A percentile compares a stretch with the other conserved stretches of the same genome.
These are phyloP conservation scores for Taphrina betulina DNA, from an alignment of 1,139 yeast genomes.

Conservation along the genomic window DNA sequence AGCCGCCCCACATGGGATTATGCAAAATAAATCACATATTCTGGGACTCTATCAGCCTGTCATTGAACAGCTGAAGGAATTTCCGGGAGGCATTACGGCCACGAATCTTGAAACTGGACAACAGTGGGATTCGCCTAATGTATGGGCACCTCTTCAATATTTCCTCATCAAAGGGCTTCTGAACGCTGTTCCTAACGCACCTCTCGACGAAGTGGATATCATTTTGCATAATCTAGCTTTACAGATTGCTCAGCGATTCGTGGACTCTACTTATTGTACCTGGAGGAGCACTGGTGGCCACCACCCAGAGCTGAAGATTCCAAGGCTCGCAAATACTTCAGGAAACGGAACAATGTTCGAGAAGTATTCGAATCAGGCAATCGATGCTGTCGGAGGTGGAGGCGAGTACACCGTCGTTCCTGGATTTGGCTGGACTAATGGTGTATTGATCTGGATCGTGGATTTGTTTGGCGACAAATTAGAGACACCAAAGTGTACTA, in stretches of 20 bases:
- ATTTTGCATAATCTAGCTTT: slow-evolving; percentile 3
- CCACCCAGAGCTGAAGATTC: slow-evolving; percentile 9
- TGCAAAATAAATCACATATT: not conserved
- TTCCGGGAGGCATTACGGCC: slow-evolving; percentile 32
- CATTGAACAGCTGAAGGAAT: slow-evolving; percentile 1
- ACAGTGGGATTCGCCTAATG: slow-evolving; percentile 35
- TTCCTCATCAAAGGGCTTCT: slow-evolving; percentile 30
- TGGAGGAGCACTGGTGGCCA: slow-evolving; percentile 33
- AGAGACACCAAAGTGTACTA: slow-evolving; percentile 17
- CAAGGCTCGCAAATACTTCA: not conserved
- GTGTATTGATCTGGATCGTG: slow-evolving; percentile 32
- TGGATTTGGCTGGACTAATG: slow-evolving; percentile 34
- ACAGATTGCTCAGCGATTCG: slow-evolving; percentile 26
- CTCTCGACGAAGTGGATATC: not conserved
- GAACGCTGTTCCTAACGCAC: slow-evolving; percentile 2
- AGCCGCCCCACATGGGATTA: slow-evolving; percentile 5
- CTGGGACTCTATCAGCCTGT: slow-evolving; percentile 17
- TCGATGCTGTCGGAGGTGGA: slow-evolving; percentile 31
- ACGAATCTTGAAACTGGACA: slow-evolving; percentile 15
- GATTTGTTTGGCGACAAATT: slow-evolving; percentile 20
- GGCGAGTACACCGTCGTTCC: slow-evolving; percentile 30
- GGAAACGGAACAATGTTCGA: slow-evolving; percentile 32
- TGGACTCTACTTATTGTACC: slow-evolving; percentile 28
- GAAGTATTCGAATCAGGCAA: slow-evolving; percentile 23
- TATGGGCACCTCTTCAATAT: slow-evolving; percentile 33